Conservation (phyloP, 352 stramenopile genomes). For the Pythium phragmiticola region DNA sequence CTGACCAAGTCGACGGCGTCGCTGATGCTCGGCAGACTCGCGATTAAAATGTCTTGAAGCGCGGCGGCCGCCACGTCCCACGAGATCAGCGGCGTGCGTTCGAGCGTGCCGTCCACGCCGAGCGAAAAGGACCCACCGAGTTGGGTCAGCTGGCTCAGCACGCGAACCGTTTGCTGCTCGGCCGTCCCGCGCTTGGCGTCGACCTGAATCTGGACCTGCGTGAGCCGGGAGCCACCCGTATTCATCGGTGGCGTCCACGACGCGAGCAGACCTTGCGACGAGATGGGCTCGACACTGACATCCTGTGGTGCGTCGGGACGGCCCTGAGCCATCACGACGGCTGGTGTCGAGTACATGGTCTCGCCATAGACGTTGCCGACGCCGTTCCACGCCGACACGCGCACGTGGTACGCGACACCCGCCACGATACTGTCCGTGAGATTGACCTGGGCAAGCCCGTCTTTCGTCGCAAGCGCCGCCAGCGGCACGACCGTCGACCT, state of each 20-base stretch:
- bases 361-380: slow-evolving; percentile 86
- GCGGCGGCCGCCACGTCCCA: slow-evolving; percentile 45
- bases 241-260: slow-evolving; percentile 61
- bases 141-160: slow-evolving; percentile 38
- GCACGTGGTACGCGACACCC: slow-evolving; percentile 78
- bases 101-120: slow-evolving; percentile 12
- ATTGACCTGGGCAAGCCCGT: slow-evolving; percentile 28
- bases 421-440: slow-evolving; percentile 26
- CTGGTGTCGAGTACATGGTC: slow-evolving; percentile 75
- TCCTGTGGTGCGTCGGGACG: slow-evolving; percentile 47
- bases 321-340: slow-evolving; percentile 40
- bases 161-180: slow-evolving; percentile 63
- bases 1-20: slow-evolving; percentile 31
- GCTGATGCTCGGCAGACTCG: slow-evolving; percentile 9
- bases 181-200: slow-evolving; percentile 51
- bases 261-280: slow-evolving; percentile 33
- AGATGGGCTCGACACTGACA: slow-evolving; percentile 42
- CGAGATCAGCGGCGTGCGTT: slow-evolving; percentile 24
- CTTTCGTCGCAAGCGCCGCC: slow-evolving; percentile 25
- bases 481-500: slow-evolving; percentile 51
- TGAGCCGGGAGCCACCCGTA: slow-evolving; percentile 43
- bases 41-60: slow-evolving; percentile 25
- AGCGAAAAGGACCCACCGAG: slow-evolving; percentile 43
- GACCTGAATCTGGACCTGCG: slow-evolving; percentile 54
- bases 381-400: slow-evolving; percentile 93